These are phyloP conservation scores for Imleria badia DNA, from an alignment of 768 basidiomycete species.

Conservation along the genomic window DNA sequence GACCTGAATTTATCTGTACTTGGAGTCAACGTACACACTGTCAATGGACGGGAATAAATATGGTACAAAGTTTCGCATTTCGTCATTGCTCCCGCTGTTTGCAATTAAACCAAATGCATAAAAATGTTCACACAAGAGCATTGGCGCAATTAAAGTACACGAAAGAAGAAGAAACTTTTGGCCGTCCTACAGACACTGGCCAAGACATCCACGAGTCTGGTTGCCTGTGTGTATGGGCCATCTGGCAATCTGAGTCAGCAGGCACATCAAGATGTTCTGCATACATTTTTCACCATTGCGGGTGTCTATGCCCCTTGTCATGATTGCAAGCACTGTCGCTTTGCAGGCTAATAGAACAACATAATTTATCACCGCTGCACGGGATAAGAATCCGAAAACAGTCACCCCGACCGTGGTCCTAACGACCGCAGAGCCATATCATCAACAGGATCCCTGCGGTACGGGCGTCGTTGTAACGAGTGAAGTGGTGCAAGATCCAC, in stretches of 20 bases:
- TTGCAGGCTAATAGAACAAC: conserved; percentile 16
- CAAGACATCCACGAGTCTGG: background rate
- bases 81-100: conserved; percentile 11
- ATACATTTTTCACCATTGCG: conserved; percentile 6
- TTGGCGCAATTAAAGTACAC: conserved; percentile 19
- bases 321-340: conserved; percentile 7
- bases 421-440: conserved; percentile 59
- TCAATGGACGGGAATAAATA: background rate
- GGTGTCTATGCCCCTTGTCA: conserved; percentile 2
- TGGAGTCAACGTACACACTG: conserved; percentile 14
- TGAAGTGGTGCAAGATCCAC: conserved; percentile 59
- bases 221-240: background rate
- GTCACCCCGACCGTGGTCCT: conserved; percentile 37
- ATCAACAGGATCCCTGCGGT: conserved; percentile 59
- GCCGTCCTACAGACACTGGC: background rate
- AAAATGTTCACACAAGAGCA: conserved; percentile 11
- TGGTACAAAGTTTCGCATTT: conserved; percentile 14
- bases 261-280: background rate
- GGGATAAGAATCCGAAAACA: conserved; percentile 22
- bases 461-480: conserved; percentile 55
- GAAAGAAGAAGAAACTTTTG: background rate
- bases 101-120: conserved; percentile 29
- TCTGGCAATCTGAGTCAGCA: background rate
- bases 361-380: conserved; percentile 23
- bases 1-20: conserved; percentile 30